Base-by-base conservation (phyloP, 2,329 filamentous ascomycete species). In the Colletotrichum limetticola region DNA sequence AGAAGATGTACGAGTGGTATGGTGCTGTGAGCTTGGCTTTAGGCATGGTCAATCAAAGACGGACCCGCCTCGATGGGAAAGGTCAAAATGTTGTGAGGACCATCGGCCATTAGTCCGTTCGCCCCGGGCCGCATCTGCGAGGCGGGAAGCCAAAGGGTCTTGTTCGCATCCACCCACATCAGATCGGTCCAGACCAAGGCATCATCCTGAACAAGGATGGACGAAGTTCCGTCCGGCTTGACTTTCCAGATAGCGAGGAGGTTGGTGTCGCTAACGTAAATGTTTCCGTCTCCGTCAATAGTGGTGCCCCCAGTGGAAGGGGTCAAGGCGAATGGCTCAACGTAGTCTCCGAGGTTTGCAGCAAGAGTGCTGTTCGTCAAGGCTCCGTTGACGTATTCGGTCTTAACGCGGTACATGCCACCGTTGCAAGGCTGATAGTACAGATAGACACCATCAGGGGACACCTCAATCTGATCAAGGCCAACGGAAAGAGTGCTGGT, bases 391-490 rank as follows among this genome's bases (percentile, higher is more conserved):
- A 68, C 66, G 24, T 56, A 68, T 19, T 61, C 35, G 4, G 57
- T 68, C 49, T 68, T 46, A 58, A 62, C 42, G 19, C 66, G 66
- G 19, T 68, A 68, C 66, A 68, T 68, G 19, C 66, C 66, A 9
- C 66, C 57, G 24, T 68, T 68, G 58, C 57, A 68, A 30, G 66
- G 66, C 49, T 68, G 66, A 14, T 68, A 68, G 57, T 68, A 68
- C 4, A 68, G 66, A 9, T 46, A 68, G n/a, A 62, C 24, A 6
- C 57, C 66, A n/a, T 62, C 66, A 7, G 66, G 57, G 4, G 66
- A 62, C 28, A 62, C 66, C 19, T 68, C 57, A 4, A 56, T 68
- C 30, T 68, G 66, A 30, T 68, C 57, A 12, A 68, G 66, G 22
- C 66, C 66, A 5, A 68, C 66, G 9, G 66, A 68, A 5, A 68